Evolutionary conservation across 768 basidiomycete genomes (phyloP).

Genomic region (Pulveroboletus frians): DNA sequence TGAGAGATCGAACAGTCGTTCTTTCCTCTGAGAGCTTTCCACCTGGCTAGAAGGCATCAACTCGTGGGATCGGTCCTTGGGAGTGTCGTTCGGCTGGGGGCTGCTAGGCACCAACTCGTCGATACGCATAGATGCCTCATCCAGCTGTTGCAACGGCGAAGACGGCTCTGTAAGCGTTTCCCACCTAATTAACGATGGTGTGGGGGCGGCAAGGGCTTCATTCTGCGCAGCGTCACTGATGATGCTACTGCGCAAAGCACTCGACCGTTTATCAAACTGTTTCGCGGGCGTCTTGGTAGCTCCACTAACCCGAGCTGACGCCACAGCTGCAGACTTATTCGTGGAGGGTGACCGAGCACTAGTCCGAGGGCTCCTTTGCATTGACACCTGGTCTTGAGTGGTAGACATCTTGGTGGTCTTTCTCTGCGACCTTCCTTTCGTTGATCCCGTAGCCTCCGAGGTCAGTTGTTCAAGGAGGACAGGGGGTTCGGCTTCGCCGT

Average conservation of each 20-base stretch:
- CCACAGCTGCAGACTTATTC: constrained; percentile 6
- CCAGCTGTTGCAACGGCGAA: constrained; percentile 26
- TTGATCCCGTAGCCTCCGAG: constrained; percentile 13
- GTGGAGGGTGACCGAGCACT: constrained; percentile 4
- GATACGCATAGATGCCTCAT: constrained; percentile 20
- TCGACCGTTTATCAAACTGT: neutral
- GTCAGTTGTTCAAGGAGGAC: constrained; percentile 20
- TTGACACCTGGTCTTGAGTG: constrained; percentile 21
- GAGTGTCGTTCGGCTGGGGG: constrained; percentile 7
- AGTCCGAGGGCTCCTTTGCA: constrained; percentile 18
- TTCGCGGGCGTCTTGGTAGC: constrained; percentile 13
- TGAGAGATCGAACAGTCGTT: constrained; percentile 45
- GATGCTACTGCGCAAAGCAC: neutral
- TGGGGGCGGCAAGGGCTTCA: neutral
- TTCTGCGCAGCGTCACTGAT: neutral
- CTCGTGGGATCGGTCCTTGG: neutral
- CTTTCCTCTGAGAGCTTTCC: constrained; percentile 2
- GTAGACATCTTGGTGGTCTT: constrained; percentile 14
- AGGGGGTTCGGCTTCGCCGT: constrained; percentile 21
- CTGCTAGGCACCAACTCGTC: constrained; percentile 36
- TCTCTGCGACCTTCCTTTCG: constrained; percentile 15
- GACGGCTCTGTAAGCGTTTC: constrained; percentile 25
- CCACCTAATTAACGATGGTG: constrained; percentile 24
- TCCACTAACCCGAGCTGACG: neutral
- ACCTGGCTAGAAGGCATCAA: neutral